Base-by-base conservation (phyloP, 2,329 filamentous ascomycete genomes). In the Anisogramma anomala region DNA sequence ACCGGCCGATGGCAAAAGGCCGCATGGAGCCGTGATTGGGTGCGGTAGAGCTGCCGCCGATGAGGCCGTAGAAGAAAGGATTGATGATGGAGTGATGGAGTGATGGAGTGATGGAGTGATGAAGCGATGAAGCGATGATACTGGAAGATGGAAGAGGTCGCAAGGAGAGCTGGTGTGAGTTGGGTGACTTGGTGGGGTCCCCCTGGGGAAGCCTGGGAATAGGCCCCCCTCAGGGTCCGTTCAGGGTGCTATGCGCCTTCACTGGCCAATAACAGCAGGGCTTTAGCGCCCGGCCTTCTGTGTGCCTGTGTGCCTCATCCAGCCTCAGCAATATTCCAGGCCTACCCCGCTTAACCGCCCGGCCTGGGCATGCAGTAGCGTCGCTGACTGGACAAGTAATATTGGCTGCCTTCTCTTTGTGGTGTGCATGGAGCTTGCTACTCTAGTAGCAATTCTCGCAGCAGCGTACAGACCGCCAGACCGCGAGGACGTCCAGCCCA, bases 311-410 rank as follows among this genome's bases (percentile, higher is more conserved):
- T 23, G 13, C 34, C 36, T 33, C 32, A 6, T n/a, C n/a, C n/a
- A n/a, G n/a, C n/a, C n/a, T n/a, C n/a, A n/a, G n/a, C n/a, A n/a
- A n/a, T n/a, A n/a, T n/a, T n/a, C n/a, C n/a, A n/a, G n/a, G n/a
- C n/a, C 47, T 51, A 52, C 50, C 46, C 48, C 55, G 55, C 55
- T 58, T 65, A 65, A 52, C 62, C 62, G 62, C 62, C 60, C 57
- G 53, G 43, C 54, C 43, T 63, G 59, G 53, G 43, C 54, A 43
- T 63, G 59, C 61, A 61, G 59, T 55, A 52, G 55, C 52, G 55
- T 55, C 52, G 17, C 48, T 47, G 32, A 43, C 53, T 48, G 43
- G 54, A 50, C 45, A 47, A 52, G 27, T 41, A 50, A 52, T 48
- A 53, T 47, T 48, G 49, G 51, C 50, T 45, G 49, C 49, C 48